Evolutionary conservation across 495 filamentous ascomycete species (phyloP), one percentile per base, ranked within the genome.

Genomic region (Neurospora hispaniola): DNA sequence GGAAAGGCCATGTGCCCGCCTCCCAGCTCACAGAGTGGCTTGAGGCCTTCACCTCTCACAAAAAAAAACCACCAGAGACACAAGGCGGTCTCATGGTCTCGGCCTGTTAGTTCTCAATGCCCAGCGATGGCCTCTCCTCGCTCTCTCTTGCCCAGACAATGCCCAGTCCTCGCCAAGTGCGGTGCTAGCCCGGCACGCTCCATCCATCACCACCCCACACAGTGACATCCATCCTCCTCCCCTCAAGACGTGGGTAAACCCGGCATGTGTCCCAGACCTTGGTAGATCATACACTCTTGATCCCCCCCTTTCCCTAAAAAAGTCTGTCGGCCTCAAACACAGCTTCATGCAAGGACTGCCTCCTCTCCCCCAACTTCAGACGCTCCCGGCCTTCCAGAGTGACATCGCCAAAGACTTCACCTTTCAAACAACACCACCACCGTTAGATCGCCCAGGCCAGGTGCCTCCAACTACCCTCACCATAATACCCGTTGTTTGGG

Each of bases 261-360:
- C 35, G 35, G 35, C 76, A 80, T 78, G 78, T 42, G 79, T 79
- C 78, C 80, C 78, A 73, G 75, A 78, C 76, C 74, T 75, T 73
- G 75, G 80, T 54, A 77, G 80, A 80, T 79, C 79, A 80, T 80
- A 80, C 79, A 81, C 78, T 75, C 76, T 79, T 79, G 81, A 81
- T 79, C 68, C 74, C 74, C 74, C 74, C 73, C 71, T 74, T 71
- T 62, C 68, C 74, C 79, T 79, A 81, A 79, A 75, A 75, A 74
- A 79, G 79, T 76, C 69, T 68, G 23, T 38, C 73, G 70, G 44
- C 68, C 39, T 42, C 72, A 72, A 44, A 46, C 70, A 42, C 41
- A 66, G 40, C 2, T 20, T 43, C 11, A 38, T 41, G 35, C 62
- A 35, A 72, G 27, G 46, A 40, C 59, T 62, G 18, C 71, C 71